Evolutionary conservation across 148 eudicot genomes (phyloP).

Genomic region (Gaultheria prostrata): DNA sequence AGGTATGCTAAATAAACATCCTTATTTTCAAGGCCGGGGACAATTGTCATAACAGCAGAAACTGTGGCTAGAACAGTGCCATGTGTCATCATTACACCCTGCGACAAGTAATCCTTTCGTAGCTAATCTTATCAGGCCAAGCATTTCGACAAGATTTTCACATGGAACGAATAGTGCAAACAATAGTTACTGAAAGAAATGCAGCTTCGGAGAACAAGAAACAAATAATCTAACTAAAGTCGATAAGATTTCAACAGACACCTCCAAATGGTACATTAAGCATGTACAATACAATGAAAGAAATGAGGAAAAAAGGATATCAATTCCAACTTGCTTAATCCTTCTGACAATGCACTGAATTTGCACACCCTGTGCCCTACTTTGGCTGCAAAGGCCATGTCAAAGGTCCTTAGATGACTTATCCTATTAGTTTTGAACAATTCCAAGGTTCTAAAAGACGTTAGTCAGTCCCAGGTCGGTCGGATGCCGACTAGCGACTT

Average conservation of each 20-base stretch:
- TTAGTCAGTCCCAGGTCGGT: too few relatives aligned
- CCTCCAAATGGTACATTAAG: not conserved
- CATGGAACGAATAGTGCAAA: not conserved
- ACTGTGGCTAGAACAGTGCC: slow-evolving; percentile 84
- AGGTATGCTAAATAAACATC: slow-evolving; percentile 91
- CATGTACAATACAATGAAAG: too few relatives aligned
- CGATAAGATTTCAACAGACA: not conserved
- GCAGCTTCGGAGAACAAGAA: not conserved
- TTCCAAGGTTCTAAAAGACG: too few relatives aligned
- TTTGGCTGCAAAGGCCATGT: too few relatives aligned
- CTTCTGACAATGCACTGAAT: too few relatives aligned
- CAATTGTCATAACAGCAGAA: slow-evolving; percentile 85
- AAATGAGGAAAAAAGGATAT: too few relatives aligned
- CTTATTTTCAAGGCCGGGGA: slow-evolving; percentile 61
- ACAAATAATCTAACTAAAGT: not conserved
- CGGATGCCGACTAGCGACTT: too few relatives aligned
- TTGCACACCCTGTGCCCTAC: too few relatives aligned
- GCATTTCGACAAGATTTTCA: slow-evolving; percentile 3
- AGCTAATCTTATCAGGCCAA: not conserved
- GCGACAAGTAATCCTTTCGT: slow-evolving; percentile 14
- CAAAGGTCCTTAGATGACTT: too few relatives aligned
- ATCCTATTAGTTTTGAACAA: too few relatives aligned
- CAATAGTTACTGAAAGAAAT: not conserved
- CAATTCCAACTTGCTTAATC: too few relatives aligned
- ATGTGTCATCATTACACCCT: slow-evolving; percentile 99